Conservation (phyloP, 768 basidiomycete genomes). For the Mycena venus region DNA sequence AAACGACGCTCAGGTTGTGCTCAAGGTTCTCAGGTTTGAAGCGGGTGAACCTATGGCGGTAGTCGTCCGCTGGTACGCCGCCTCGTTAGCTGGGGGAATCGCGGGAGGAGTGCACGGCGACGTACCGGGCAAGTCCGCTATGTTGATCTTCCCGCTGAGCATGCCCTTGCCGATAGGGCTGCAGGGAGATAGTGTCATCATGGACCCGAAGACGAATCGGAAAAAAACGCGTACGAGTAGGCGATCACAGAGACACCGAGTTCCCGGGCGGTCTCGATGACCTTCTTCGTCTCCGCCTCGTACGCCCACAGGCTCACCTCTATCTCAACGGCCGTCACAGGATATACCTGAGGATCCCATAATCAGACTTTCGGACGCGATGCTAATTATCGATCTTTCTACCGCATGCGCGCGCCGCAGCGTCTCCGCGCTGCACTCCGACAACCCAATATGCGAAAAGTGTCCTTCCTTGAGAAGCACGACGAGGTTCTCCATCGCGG, state of each 20-base stretch:
- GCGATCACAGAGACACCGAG: slow-evolving; percentile 48
- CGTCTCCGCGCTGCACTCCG: slow-evolving; percentile 64
- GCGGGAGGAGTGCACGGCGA: background rate
- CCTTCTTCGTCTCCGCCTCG: slow-evolving; percentile 65
- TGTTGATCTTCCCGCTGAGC: slow-evolving; percentile 53
- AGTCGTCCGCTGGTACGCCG: slow-evolving; percentile 50
- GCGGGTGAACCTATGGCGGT: slow-evolving; percentile 50
- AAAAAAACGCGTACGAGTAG: slow-evolving; percentile 60
- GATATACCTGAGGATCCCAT: slow-evolving; percentile 52
- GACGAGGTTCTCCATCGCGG: slow-evolving; percentile 55
- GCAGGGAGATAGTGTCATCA: background rate
- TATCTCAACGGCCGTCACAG: slow-evolving; percentile 73
- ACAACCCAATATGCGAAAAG: slow-evolving; percentile 53
- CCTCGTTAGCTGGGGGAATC: background rate
- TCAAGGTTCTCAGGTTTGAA: slow-evolving; percentile 60
- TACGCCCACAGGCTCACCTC: slow-evolving; percentile 75
- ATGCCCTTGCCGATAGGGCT: slow-evolving; percentile 71
- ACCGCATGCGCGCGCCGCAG: slow-evolving; percentile 52
- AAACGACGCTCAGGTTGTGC: slow-evolving; percentile 58
- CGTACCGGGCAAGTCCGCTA: background rate
- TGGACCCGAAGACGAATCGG: background rate
- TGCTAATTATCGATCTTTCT: background rate
- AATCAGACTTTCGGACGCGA: background rate
- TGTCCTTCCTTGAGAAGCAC: slow-evolving; percentile 66
- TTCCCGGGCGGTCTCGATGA: slow-evolving; percentile 66